Evolutionary conservation across 441 rosid genomes (phyloP).

Genomic region (Eruca vesicaria): DNA sequence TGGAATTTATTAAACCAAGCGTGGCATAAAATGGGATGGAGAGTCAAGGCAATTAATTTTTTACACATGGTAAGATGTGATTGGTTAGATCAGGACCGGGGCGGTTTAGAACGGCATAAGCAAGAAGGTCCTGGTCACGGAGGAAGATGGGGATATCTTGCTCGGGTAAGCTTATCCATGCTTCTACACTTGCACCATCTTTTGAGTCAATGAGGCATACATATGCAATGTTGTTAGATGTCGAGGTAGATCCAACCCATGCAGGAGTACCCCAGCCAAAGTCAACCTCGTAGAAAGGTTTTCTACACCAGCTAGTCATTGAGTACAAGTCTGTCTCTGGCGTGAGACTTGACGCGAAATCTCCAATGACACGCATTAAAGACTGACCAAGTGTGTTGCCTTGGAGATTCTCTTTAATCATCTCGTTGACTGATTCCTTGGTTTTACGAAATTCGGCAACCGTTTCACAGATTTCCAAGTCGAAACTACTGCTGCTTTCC

Average conservation of each 20-base stretch:
- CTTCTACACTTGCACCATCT: slow-evolving; percentile 22
- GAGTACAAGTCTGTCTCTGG: neutral
- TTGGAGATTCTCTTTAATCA: neutral
- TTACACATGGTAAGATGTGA: too few relatives aligned
- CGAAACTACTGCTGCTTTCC: too few relatives aligned
- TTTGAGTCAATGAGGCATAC: too few relatives aligned
- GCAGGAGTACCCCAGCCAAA: slow-evolving; percentile 20
- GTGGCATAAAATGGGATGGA: too few relatives aligned
- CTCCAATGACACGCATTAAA: too few relatives aligned
- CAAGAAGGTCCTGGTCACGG: slow-evolving; percentile 11
- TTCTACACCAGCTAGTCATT: slow-evolving; percentile 10
- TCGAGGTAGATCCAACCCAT: slow-evolving; percentile 11
- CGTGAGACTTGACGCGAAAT: too few relatives aligned
- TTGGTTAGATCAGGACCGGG: neutral
- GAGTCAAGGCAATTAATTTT: too few relatives aligned
- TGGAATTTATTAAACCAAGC: too few relatives aligned
- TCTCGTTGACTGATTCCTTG: neutral
- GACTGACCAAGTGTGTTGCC: neutral
- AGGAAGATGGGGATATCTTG: neutral
- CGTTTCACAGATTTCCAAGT: neutral
- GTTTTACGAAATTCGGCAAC: neutral
- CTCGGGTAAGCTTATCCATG: neutral
- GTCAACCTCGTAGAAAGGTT: slow-evolving; percentile 14
- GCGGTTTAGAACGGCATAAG: neutral
- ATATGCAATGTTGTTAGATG: too few relatives aligned